Percentiles rank a stretch among this genome's conserved stretches.
These are phyloP conservation scores for Podosphaera leucotricha DNA, from an alignment of 2,329 filamentous ascomycete species.

Conservation along the genomic window DNA sequence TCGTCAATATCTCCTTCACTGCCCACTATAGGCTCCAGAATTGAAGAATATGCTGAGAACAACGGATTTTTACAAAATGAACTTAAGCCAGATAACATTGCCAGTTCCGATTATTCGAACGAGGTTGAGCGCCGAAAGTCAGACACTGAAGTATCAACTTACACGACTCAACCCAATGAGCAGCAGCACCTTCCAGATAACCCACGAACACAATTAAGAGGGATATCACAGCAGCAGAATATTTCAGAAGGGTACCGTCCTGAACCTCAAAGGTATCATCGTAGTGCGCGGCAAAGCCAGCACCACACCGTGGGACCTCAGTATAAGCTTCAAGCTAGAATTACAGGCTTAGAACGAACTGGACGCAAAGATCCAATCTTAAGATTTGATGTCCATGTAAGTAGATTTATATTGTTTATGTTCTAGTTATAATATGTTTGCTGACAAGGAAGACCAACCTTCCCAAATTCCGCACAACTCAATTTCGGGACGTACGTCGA, in stretches of 20 bases:
- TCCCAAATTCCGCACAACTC: slow-evolving; percentile 90
- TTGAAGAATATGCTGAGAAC: neutral
- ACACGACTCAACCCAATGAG: slow-evolving; percentile 8
- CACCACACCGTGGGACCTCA: slow-evolving; percentile 32
- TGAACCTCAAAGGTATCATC: slow-evolving; percentile 15
- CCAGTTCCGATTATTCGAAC: slow-evolving; percentile 9
- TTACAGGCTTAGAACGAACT: slow-evolving; percentile 76
- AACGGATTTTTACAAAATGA: slow-evolving; percentile 12
- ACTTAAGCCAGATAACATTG: slow-evolving; percentile 10
- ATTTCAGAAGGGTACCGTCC: slow-evolving; percentile 16
- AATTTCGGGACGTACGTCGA: slow-evolving; percentile 90
- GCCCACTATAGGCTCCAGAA: slow-evolving; percentile 11
- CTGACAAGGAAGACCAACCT: slow-evolving; percentile 57
- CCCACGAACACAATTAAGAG: slow-evolving; percentile 4
- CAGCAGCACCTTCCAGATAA: slow-evolving; percentile 14
- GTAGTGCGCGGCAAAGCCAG: slow-evolving; percentile 15
- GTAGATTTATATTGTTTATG: slow-evolving; percentile 13
- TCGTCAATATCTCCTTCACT: slow-evolving; percentile 14
- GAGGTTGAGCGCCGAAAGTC: slow-evolving; percentile 12
- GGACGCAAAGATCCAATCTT: slow-evolving; percentile 91
- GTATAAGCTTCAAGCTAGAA: slow-evolving; percentile 80
- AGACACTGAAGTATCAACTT: slow-evolving; percentile 12
- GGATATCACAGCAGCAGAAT: slow-evolving; percentile 8
- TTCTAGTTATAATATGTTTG: neutral
- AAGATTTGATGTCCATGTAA: slow-evolving; percentile 88